Conservation (phyloP, 148 eudicot genomes). For the Amaranthus cruentus region DNA sequence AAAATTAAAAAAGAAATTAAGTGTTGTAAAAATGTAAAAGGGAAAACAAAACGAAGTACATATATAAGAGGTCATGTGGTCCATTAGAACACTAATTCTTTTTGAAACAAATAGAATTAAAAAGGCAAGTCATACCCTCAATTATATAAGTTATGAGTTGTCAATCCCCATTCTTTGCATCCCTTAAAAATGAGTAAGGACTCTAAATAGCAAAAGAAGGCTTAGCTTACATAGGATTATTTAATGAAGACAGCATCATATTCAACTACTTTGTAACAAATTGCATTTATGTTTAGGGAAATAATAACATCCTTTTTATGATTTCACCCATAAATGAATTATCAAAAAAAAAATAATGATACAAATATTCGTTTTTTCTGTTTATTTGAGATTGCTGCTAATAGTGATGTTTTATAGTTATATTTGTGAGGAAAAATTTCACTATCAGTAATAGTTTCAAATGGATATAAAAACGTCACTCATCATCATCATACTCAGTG, state of each 20-base stretch:
- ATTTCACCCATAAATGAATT: background rate
- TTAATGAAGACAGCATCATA: conserved; percentile 36
- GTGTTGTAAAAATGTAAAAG: background rate
- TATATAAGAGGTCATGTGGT: conserved; percentile 23
- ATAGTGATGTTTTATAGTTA: no score
- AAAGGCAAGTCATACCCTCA: conserved; percentile 18
- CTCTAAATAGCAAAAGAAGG: conserved; percentile 24
- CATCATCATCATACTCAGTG: no score
- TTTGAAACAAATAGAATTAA: conserved; percentile 9
- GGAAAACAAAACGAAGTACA: background rate
- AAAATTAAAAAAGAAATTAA: background rate
- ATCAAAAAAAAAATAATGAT: background rate
- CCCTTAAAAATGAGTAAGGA: conserved; percentile 9
- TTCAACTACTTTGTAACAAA: conserved; percentile 48
- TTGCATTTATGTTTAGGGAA: conserved; percentile 21
- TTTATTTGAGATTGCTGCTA: no score
- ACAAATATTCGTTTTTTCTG: no score
- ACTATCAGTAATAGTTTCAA: no score
- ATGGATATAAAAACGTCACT: no score
- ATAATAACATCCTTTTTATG: no score
- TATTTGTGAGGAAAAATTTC: no score
- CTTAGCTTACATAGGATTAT: conserved; percentile 13
- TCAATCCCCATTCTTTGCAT: conserved; percentile 18
- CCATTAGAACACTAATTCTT: conserved; percentile 18
- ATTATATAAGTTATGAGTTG: conserved; percentile 25